phyloP scores from a whole-genome alignment of 371 early-diverging fungal genomes.

The Dichotomocladium elegans region DNA sequence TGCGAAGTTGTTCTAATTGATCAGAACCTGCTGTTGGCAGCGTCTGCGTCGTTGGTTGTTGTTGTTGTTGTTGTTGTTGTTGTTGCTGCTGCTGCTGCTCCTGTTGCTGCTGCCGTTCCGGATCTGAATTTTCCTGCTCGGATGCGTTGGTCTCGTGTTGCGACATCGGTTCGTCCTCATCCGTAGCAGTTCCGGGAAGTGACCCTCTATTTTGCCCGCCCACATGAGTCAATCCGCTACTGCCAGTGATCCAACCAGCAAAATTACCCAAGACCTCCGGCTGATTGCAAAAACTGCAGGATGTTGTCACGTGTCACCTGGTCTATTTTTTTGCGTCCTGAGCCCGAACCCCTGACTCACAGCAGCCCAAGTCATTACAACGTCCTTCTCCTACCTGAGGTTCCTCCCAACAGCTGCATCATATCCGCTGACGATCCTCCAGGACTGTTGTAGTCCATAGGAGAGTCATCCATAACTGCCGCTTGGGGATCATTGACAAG shows the following conservation, averaged over 20 bases:
- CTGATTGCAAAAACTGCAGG: conserved; percentile 40
- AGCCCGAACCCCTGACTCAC: too few relatives aligned
- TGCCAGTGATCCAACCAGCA: conserved; percentile 8
- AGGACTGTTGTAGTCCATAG: too few relatives aligned
- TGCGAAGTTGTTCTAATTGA: conserved; percentile 17
- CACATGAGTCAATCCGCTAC: background rate
- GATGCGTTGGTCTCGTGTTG: background rate
- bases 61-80: conserved; percentile 11
- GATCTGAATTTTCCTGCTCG: background rate
- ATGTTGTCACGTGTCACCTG: conserved; percentile 36
- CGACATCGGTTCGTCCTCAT: background rate
- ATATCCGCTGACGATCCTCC: conserved; percentile 34
- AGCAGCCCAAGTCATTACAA: background rate
- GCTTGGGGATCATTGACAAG: conserved; percentile 56
- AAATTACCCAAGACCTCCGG: conserved; percentile 35
- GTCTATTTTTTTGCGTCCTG: background rate
- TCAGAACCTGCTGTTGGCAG: too few relatives aligned
- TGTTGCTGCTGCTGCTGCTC: background rate
- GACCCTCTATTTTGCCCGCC: too few relatives aligned
- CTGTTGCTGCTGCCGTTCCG: conserved; percentile 8
- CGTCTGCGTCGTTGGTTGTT: too few relatives aligned
- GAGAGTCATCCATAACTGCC: conserved; percentile 12
- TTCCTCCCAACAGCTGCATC: conserved; percentile 30
- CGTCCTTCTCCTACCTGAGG: conserved; percentile 9
- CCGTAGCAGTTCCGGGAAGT: too few relatives aligned